phyloP scores from a whole-genome alignment of 495 filamentous ascomycete genomes.

The Podospora didyma region DNA sequence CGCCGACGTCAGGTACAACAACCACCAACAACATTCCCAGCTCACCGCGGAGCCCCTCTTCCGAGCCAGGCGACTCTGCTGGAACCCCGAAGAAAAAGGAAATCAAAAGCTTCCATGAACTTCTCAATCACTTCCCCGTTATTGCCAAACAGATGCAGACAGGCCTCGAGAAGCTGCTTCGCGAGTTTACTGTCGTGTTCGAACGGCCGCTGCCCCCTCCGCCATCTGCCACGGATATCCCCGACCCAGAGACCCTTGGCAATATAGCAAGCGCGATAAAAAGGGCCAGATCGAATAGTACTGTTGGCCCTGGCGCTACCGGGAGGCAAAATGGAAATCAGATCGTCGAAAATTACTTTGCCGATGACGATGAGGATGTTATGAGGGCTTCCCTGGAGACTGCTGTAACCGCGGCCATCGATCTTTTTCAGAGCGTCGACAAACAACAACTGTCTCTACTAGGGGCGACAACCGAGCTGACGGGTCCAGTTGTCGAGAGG shows the following conservation, averaged over 20 bases:
- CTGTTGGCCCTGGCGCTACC: constrained; percentile 23
- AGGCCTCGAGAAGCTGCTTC: constrained; percentile 85
- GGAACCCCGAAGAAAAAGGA: constrained; percentile 70
- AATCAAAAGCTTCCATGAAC: constrained; percentile 82
- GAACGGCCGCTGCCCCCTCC: constrained; percentile 79
- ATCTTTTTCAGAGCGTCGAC: constrained; percentile 92
- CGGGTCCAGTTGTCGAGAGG: constrained; percentile 84
- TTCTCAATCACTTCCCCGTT: constrained; percentile 90
- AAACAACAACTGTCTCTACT: constrained; percentile 91
- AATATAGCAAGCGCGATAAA: constrained; percentile 49
- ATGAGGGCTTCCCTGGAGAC: constrained; percentile 85
- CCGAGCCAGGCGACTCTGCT: constrained; percentile 26
- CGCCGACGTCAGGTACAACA: no score
- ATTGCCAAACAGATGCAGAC: constrained; percentile 96
- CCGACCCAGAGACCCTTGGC: constrained; percentile 47
- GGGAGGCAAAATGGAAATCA: constrained; percentile 18
- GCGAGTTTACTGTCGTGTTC: constrained; percentile 80
- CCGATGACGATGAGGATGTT: constrained; percentile 81
- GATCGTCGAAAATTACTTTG: constrained; percentile 41
- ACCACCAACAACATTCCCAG: constrained; percentile 21
- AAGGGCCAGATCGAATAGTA: constrained; percentile 45
- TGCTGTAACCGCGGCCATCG: constrained; percentile 88
- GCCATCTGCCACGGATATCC: constrained; percentile 56
- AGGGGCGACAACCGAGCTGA: constrained; percentile 89
- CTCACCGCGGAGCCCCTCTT: constrained; percentile 29